A percentile compares a stretch with the other conserved stretches of the same genome.
Conservation (phyloP, 2,329 filamentous ascomycete genomes). For the Penicillium concentricum region DNA sequence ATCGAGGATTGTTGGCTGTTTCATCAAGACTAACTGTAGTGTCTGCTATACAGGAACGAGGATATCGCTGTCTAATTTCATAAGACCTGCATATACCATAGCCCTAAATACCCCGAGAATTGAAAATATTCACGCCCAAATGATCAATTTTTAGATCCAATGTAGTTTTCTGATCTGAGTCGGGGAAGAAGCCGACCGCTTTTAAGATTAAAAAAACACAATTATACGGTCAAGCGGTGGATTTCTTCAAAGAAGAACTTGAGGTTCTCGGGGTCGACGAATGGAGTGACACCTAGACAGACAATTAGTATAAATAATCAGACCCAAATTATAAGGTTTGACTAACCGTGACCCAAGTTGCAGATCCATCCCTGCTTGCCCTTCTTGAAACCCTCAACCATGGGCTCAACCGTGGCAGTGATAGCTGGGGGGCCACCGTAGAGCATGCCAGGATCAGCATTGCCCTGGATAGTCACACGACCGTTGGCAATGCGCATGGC, state of each 20-base stretch:
- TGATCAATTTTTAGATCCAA: conserved; percentile 6
- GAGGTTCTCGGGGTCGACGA: conserved; percentile 89
- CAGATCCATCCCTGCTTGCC: conserved; percentile 94
- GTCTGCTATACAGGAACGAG: conserved; percentile 51
- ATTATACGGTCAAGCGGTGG: conserved; percentile 56
- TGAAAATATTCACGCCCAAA: conserved; percentile 4
- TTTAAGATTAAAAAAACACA: background rate
- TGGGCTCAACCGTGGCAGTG: conserved; percentile 75
- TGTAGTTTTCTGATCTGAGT: conserved; percentile 9
- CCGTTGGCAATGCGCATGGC: conserved; percentile 77
- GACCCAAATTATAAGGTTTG: background rate
- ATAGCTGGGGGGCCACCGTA: conserved; percentile 84
- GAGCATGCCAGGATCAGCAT: conserved; percentile 88
- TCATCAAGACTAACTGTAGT: conserved; percentile 14
- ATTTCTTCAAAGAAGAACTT: conserved; percentile 94
- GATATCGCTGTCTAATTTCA: conserved; percentile 54
- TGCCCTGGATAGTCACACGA: conserved; percentile 84
- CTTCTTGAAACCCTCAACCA: conserved; percentile 81
- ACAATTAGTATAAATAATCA: conserved; percentile 20
- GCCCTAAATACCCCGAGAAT: conserved; percentile 4
- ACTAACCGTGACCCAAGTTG: conserved; percentile 88
- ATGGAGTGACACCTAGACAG: conserved; percentile 76
- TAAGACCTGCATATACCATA: conserved; percentile 12
- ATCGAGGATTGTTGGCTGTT: conserved; percentile 1
- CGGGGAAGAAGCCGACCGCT: conserved; percentile 10